phyloP scores from a whole-genome alignment of 352 stramenopile species.

The Phytophthora tentaculata region DNA sequence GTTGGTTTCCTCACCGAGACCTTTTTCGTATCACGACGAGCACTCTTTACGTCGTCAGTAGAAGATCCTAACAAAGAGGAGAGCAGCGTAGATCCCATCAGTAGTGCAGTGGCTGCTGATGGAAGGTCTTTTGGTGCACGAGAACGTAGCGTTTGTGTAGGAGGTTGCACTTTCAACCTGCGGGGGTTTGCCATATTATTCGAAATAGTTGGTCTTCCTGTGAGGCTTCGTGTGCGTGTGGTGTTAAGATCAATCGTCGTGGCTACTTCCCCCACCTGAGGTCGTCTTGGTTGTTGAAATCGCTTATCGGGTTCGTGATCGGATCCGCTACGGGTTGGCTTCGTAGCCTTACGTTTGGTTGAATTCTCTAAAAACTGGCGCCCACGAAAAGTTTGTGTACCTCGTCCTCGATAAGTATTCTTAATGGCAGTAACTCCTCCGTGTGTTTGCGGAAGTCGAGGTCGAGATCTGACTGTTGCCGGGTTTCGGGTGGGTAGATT shows the following conservation, averaged over 20 bases:
- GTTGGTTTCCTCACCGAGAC: not conserved
- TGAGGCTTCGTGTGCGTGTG: not conserved
- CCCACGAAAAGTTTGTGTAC: conserved; percentile 4
- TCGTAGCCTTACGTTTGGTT: conserved; percentile 2
- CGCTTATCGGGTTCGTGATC: not conserved
- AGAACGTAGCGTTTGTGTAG: conserved; percentile 9
- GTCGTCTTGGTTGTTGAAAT: conserved; percentile 20
- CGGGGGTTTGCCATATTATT: conserved; percentile 16
- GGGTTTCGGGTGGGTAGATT: conserved; percentile 11
- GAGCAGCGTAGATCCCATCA: conserved; percentile 17
- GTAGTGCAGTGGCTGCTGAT: conserved; percentile 19
- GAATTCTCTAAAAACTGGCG: conserved; percentile 1
- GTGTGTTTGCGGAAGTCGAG: conserved; percentile 12
- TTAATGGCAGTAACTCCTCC: not conserved
- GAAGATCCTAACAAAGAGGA: not conserved
- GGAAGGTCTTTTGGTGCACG: conserved; percentile 20
- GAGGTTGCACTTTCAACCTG: conserved; percentile 25
- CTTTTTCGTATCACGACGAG: conserved; percentile 11
- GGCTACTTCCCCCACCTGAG: conserved; percentile 15
- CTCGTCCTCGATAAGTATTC: not conserved
- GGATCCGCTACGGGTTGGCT: not conserved
- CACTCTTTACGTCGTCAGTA: not conserved
- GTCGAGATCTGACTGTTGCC: conserved; percentile 7
- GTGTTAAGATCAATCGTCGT: not conserved
- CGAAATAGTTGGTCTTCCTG: conserved; percentile 11